phyloP scores from a whole-genome alignment of 108 stramenopile genomes.

The Aurantiochytrium sp. region DNA sequence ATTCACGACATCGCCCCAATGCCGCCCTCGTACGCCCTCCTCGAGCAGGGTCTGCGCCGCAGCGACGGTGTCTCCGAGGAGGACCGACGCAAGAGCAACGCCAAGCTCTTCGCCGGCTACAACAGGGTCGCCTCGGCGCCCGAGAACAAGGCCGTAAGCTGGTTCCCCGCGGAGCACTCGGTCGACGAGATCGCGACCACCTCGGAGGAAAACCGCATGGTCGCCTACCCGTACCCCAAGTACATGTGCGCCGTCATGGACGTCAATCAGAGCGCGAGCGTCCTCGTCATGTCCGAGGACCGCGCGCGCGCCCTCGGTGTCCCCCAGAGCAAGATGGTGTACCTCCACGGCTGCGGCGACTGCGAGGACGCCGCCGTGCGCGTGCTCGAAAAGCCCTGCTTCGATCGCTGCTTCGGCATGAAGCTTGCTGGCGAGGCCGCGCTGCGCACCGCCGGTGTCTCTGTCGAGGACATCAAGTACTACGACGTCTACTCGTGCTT shows the following conservation, averaged over 20 bases:
- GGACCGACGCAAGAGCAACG: background rate
- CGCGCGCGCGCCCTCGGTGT: background rate
- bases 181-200: background rate
- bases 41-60: background rate
- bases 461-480: background rate
- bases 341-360: background rate
- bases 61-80: background rate
- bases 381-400: background rate
- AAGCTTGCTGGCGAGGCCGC: background rate
- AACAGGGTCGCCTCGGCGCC: background rate
- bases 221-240: background rate
- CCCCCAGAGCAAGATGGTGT: background rate
- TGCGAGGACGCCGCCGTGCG: background rate
- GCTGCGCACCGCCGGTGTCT: background rate
- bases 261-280: background rate
- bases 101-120: background rate
- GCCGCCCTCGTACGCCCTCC: background rate
- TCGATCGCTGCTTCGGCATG: conserved; percentile 20
- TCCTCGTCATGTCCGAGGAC: background rate
- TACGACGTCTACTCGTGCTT: conserved; percentile 26
- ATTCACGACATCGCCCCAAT: background rate
- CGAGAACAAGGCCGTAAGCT: background rate
- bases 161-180: background rate
- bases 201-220: background rate
- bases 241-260: conserved; percentile 16